Percentiles rank a stretch among this genome's conserved stretches.
Evolutionary conservation across 116 monocot species (phyloP).

Genomic region (Posidonia oceanica): DNA sequence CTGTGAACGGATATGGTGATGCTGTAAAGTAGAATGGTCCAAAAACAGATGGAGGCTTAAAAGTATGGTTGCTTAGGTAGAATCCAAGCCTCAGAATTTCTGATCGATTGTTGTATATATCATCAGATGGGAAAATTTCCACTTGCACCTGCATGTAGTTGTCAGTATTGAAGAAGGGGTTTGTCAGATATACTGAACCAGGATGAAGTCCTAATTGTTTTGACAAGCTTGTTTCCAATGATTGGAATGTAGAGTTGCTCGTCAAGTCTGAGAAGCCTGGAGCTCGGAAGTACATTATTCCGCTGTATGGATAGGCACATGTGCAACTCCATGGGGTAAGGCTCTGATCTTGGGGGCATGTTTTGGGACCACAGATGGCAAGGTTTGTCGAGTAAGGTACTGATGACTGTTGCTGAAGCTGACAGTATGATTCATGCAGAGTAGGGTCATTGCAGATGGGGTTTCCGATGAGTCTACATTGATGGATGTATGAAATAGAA

Average conservation of each 20-base stretch:
- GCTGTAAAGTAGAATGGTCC: slow-evolving; percentile 62
- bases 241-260: slow-evolving; percentile 29
- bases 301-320: slow-evolving; percentile 56
- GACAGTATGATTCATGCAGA: slow-evolving; percentile 32
- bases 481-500: not conserved
- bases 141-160: slow-evolving; percentile 40
- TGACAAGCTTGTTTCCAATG: slow-evolving; percentile 41
- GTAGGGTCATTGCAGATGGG: slow-evolving; percentile 40
- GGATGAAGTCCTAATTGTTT: slow-evolving; percentile 19
- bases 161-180: slow-evolving; percentile 35
- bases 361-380: slow-evolving; percentile 18
- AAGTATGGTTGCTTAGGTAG: slow-evolving; percentile 52
- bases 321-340: slow-evolving; percentile 24
- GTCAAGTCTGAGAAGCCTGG: slow-evolving; percentile 58
- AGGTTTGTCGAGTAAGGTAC: slow-evolving; percentile 41
- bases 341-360: slow-evolving; percentile 28
- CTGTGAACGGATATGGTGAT: slow-evolving; percentile 33
- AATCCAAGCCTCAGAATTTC: slow-evolving; percentile 41
- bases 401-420: slow-evolving; percentile 6
- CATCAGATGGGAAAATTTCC: slow-evolving; percentile 44
- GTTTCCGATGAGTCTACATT: slow-evolving; percentile 60
- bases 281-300: slow-evolving; percentile 61
- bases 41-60: slow-evolving; percentile 36
- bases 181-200: slow-evolving; percentile 39
- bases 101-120: slow-evolving; percentile 29